Evolutionary conservation across 1,284 basidiomycete genomes (phyloP), one percentile per base, ranked within the genome.

Genomic region (Mycosarcoma maydis): DNA sequence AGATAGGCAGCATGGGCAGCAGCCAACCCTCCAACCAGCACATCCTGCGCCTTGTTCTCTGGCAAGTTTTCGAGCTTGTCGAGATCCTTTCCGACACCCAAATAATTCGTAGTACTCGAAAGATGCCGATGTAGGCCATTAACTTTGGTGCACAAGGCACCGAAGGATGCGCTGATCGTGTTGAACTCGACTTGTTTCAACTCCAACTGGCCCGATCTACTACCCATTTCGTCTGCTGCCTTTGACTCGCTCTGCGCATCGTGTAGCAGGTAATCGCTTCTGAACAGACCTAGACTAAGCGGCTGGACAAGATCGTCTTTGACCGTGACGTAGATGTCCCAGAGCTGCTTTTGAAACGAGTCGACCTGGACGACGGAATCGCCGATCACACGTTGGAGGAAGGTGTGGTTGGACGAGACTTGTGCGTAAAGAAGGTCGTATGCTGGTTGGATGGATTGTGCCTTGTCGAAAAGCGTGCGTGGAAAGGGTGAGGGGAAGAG

Each of bases 141-240:
- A 7, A 88, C 86, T 37, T 86, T 87, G 59, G 92, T 87, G 3
- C 91, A 92, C 14, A 98, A 85, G 0, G 89, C 82, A 1, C 94
- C 95, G 79, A 98, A 97, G 1, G 92, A 93, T 0, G 90, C 88
- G 0, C 94, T 92, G 71, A 98, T 95, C 6, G 95, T 98, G 82
- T 98, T 98, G 84, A 98, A 96, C 82, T 98, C 96, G 48, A 98
- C 95, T 84, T 98, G 95, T 82, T 94, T 96, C 59, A 98, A 84
- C 24, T 85, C 84, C 10, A 88, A 72, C 5, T 50, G 22, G 0
- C 43, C 43, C 0, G 83, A 69, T 20, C 56, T 55, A 22, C 53
- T 53, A 0, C 65, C 65, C 34, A 55, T 46, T 13, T 37, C 29
- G 6, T 36, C 30, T 6, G 22, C 20, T 10, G 17, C 17, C 11